phyloP scores from a whole-genome alignment of 345 rosid species.

The Tarenaya hassleriana region DNA sequence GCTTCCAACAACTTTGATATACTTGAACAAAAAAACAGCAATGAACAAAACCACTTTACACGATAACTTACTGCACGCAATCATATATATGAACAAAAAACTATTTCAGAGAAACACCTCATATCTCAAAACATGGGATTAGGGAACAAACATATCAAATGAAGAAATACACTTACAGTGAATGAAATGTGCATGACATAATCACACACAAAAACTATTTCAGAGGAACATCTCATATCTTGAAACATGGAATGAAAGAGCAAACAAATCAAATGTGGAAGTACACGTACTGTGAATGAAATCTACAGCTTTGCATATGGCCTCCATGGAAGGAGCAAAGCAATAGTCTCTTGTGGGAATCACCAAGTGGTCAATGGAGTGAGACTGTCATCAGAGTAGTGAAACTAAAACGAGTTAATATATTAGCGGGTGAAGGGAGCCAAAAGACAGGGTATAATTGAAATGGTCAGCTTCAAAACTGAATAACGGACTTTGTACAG shows the following conservation, averaged over 20 bases:
- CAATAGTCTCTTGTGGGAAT: slow-evolving; percentile 96
- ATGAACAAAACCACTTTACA: too few relatives aligned
- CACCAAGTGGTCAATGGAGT: slow-evolving; percentile 83
- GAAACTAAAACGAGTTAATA: slow-evolving; percentile 17
- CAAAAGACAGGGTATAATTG: slow-evolving; percentile 7
- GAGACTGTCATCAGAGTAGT: slow-evolving; percentile 39
- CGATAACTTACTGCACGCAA: too few relatives aligned
- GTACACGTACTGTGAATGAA: slow-evolving; percentile 48
- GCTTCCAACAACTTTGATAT: slow-evolving; percentile 4
- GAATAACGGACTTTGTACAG: slow-evolving; percentile 53
- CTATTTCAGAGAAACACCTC: too few relatives aligned
- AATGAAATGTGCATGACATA: too few relatives aligned
- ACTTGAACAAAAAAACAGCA: neutral
- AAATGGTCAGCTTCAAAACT: neutral
- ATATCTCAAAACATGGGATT: too few relatives aligned
- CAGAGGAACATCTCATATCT: too few relatives aligned
- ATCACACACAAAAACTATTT: too few relatives aligned
- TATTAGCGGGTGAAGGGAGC: neutral
- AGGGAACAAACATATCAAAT: too few relatives aligned
- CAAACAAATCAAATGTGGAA: slow-evolving; percentile 2
- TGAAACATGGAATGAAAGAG: too few relatives aligned
- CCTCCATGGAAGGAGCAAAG: slow-evolving; percentile 84
- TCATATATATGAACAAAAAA: too few relatives aligned
- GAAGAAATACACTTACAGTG: slow-evolving; percentile 33
- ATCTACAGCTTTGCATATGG: slow-evolving; percentile 77